A percentile compares a stretch with the other conserved stretches of the same genome.
phyloP scores from a whole-genome alignment of 1,284 basidiomycete genomes.

The Ceratobasidium sp. region DNA sequence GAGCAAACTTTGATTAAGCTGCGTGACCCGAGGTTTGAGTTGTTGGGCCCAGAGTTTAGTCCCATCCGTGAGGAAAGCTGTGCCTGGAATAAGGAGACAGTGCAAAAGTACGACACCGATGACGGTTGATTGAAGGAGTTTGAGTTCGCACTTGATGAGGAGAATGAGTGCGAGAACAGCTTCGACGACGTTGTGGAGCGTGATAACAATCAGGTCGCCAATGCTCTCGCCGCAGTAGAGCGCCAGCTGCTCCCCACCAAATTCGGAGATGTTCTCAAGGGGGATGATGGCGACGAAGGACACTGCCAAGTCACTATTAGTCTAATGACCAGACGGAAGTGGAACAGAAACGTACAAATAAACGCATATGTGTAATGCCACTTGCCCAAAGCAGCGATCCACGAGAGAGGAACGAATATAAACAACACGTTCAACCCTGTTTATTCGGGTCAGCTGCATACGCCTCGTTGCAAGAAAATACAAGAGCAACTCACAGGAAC shows the following conservation, averaged over 20 bases:
- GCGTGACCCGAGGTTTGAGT: constrained; percentile 62
- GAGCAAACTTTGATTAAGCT: constrained; percentile 58
- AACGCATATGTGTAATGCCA: constrained; percentile 49
- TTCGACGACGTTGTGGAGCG: constrained; percentile 69
- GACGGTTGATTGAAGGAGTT: constrained; percentile 67
- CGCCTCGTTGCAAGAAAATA: not conserved
- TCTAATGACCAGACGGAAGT: constrained; percentile 54
- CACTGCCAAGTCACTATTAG: constrained; percentile 54
- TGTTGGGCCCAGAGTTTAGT: constrained; percentile 63
- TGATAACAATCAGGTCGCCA: constrained; percentile 49
- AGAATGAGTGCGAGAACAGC: constrained; percentile 74
- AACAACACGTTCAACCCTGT: constrained; percentile 70
- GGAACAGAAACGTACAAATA: constrained; percentile 48
- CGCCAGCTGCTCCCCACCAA: constrained; percentile 69
- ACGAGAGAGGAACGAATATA: constrained; percentile 71
- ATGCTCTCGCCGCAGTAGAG: constrained; percentile 55
- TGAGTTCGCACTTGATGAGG: constrained; percentile 67
- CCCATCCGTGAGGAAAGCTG: constrained; percentile 69
- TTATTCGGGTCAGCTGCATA: not conserved
- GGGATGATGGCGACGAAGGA: constrained; percentile 68
- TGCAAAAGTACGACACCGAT: constrained; percentile 72
- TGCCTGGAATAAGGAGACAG: constrained; percentile 68
- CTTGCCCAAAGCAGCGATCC: constrained; percentile 63
- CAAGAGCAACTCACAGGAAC: constrained; percentile 26
- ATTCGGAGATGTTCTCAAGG: constrained; percentile 67